Conservation (phyloP, 2,329 filamentous ascomycete genomes). For the Alternaria sp. region DNA sequence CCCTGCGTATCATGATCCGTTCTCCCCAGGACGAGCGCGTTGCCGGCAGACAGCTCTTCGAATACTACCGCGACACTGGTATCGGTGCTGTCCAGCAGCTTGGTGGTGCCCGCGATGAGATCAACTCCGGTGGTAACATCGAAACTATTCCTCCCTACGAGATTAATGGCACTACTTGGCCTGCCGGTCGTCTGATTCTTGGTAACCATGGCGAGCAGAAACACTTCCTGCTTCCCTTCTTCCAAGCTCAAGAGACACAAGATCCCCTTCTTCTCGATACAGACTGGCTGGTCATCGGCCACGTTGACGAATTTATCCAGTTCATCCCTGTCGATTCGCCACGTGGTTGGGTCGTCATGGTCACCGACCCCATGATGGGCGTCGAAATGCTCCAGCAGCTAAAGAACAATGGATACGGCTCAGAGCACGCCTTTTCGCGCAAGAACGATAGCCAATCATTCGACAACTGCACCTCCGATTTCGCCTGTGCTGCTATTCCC, state of each 20-base stretch:
- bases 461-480: neutral
- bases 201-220: constrained; percentile 18
- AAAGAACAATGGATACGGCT: neutral
- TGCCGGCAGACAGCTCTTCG: constrained; percentile 44
- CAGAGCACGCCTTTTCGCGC: neutral
- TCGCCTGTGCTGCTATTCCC: neutral
- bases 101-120: constrained; percentile 13
- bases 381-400: neutral
- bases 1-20: constrained; percentile 43
- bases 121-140: constrained; percentile 44
- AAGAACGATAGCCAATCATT: neutral
- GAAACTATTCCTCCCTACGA: constrained; percentile 49
- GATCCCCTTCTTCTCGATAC: constrained; percentile 45
- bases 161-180: constrained; percentile 15
- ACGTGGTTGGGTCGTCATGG: neutral
- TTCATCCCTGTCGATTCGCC: constrained; percentile 29
- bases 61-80: constrained; percentile 35
- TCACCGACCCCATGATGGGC: neutral
- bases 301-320: constrained; percentile 48
- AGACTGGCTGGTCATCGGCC: constrained; percentile 40
- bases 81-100: constrained; percentile 43
- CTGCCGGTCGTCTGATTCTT: constrained; percentile 29
- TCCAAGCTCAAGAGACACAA: constrained; percentile 47
- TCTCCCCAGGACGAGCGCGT: constrained; percentile 29
- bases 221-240: constrained; percentile 32